Evolutionary conservation across 257 asterid species (phyloP).

Genomic region (Solanum paucissectum): DNA sequence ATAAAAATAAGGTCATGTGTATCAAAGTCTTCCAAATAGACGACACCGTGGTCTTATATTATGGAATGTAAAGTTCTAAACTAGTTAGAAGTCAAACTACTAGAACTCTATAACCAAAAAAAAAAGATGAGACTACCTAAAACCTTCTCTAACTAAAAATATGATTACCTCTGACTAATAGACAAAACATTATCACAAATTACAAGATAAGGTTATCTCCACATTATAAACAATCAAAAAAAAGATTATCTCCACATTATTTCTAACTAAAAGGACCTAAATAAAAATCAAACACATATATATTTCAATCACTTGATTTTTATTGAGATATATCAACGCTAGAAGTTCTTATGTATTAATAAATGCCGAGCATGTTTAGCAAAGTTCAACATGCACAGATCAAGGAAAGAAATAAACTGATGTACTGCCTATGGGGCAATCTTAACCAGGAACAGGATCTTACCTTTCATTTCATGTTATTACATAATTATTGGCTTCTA

Average conservation of each 20-base stretch:
- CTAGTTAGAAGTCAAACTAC: background rate
- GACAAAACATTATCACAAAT: background rate
- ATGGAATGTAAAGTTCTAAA: background rate
- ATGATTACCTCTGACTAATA: background rate
- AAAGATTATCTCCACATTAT: background rate
- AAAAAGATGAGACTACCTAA: background rate
- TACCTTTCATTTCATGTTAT: background rate
- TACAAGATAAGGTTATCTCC: background rate
- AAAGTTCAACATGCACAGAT: background rate
- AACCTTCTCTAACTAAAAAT: background rate
- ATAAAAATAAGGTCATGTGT: background rate
- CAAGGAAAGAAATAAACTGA: background rate
- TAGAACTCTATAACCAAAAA: background rate
- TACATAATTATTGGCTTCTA: background rate
- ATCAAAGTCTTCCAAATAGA: background rate
- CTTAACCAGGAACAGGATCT: background rate
- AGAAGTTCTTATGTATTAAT: background rate
- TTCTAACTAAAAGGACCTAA: background rate
- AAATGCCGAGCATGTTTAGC: background rate
- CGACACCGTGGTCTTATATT: background rate
- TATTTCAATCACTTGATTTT: background rate
- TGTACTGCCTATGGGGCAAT: background rate
- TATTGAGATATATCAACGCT: background rate
- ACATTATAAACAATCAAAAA: background rate
- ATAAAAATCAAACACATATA: background rate